These are phyloP conservation scores for Phragmites australis DNA, from an alignment of 176 grass and related monocot species.

Conservation along the genomic window DNA sequence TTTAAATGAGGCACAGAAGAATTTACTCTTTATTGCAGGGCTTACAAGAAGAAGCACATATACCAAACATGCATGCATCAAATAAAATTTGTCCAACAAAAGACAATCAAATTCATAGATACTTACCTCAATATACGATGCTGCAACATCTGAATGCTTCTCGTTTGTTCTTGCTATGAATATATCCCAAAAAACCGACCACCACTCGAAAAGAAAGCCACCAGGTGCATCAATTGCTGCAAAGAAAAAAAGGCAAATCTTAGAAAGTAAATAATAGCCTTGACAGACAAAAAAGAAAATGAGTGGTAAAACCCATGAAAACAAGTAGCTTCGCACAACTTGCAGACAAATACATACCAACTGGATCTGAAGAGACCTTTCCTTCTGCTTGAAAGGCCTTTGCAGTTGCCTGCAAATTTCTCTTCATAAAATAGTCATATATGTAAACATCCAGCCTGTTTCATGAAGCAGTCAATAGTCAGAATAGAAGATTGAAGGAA, in stretches of 20 bases:
- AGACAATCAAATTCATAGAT: constrained; percentile 12
- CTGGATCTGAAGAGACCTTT: constrained; percentile 98
- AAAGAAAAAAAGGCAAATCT: constrained; percentile 14
- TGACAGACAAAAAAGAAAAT: not conserved
- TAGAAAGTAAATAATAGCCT: constrained; percentile 13
- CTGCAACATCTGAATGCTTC: constrained; percentile 95
- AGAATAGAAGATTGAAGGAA: not conserved
- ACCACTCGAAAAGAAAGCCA: constrained; percentile 99
- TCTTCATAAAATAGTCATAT: constrained; percentile 99
- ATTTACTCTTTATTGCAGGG: not conserved
- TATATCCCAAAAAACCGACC: constrained; percentile 99
- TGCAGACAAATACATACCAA: constrained; percentile 66
- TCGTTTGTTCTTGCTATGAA: constrained; percentile 99
- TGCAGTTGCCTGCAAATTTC: constrained; percentile 95
- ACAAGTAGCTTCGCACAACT: not conserved
- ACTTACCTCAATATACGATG: constrained; percentile 90
- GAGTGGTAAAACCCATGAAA: constrained; percentile 13
- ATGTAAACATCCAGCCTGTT: constrained; percentile 99
- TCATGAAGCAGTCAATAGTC: constrained; percentile 33
- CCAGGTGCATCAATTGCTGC: constrained; percentile 98
- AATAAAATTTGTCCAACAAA: constrained; percentile 20
- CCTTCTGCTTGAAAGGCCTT: constrained; percentile 99
- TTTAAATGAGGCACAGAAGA: not conserved
- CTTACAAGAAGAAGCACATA: not conserved
- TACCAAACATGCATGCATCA: not conserved